Percentiles rank a stretch among this genome's conserved stretches.
These are phyloP conservation scores for Alternaria consortialis DNA, from an alignment of 2,329 filamentous ascomycete species.

Conservation along the genomic window DNA sequence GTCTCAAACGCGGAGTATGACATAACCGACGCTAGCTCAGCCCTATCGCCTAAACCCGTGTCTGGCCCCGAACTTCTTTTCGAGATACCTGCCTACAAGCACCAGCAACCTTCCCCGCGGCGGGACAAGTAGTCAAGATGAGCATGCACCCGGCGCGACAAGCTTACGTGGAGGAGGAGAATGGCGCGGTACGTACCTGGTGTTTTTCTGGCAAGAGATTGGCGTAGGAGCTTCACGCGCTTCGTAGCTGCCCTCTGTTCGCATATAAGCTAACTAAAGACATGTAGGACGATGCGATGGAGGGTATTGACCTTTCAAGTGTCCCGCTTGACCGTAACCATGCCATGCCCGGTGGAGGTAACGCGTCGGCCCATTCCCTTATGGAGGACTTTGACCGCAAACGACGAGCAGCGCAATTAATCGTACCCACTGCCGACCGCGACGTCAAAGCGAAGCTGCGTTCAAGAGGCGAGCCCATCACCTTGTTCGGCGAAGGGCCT, in stretches of 20 bases:
- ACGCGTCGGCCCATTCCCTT: slow-evolving; percentile 85
- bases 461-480: slow-evolving; percentile 91
- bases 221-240: slow-evolving; percentile 34
- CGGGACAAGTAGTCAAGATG: slow-evolving; percentile 39
- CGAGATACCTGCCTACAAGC: slow-evolving; percentile 23
- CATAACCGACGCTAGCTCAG: slow-evolving; percentile 40
- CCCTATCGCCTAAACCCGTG: slow-evolving; percentile 38
- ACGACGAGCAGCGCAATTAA: slow-evolving; percentile 84
- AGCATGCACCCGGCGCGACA: slow-evolving; percentile 87
- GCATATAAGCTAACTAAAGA: slow-evolving; percentile 17
- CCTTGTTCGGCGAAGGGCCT: slow-evolving; percentile 89
- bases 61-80: slow-evolving; percentile 29
- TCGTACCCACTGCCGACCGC: slow-evolving; percentile 92
- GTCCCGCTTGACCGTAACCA: slow-evolving; percentile 84
- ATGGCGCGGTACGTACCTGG: slow-evolving; percentile 67
- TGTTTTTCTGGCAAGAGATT: not conserved
- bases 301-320: slow-evolving; percentile 68
- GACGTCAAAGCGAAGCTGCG: slow-evolving; percentile 75
- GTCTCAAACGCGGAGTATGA: slow-evolving; percentile 32
- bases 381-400: slow-evolving; percentile 91
- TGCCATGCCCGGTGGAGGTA: slow-evolving; percentile 76
- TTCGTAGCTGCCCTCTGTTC: slow-evolving; percentile 6
- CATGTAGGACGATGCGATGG: slow-evolving; percentile 61
- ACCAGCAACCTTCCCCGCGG: slow-evolving; percentile 21
- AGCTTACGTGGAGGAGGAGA: slow-evolving; percentile 90